Evolutionary conservation across 2,329 filamentous ascomycete genomes (phyloP).

Genomic region (Lachnellula suecica): DNA sequence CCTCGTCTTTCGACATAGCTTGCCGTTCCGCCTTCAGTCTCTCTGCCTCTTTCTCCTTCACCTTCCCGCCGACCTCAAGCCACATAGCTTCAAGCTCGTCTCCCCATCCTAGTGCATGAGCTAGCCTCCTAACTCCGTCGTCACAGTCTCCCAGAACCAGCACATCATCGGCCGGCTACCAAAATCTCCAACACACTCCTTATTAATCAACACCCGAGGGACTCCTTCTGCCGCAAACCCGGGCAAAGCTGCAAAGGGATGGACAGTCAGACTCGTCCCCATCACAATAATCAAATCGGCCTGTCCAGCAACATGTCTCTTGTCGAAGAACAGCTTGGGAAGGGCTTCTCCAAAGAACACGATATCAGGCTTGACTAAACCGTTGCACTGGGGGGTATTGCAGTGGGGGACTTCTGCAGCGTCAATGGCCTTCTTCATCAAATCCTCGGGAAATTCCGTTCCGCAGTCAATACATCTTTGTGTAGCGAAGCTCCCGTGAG

Average conservation of each 20-base stretch:
- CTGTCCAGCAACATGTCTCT: constrained; percentile 50
- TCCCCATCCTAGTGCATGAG: constrained; percentile 78
- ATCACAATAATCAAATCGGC: constrained; percentile 83
- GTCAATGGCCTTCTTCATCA: constrained; percentile 70
- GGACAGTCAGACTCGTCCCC: constrained; percentile 84
- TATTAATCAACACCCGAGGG: constrained; percentile 84
- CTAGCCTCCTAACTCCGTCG: constrained; percentile 73
- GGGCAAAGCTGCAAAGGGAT: constrained; percentile 85
- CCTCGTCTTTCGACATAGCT: constrained; percentile 47
- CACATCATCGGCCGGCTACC: constrained; percentile 79
- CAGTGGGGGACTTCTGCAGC: constrained; percentile 72
- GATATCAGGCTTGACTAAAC: constrained; percentile 78
- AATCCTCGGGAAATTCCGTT: constrained; percentile 65
- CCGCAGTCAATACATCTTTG: constrained; percentile 92
- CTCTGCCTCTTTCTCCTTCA: constrained; percentile 43
- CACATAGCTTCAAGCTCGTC: constrained; percentile 79
- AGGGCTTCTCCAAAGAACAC: constrained; percentile 79
- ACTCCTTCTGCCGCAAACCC: constrained; percentile 56
- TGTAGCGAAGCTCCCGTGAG: constrained; percentile 90
- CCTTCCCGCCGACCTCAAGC: constrained; percentile 63
- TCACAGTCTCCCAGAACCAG: constrained; percentile 82
- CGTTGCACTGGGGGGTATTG: constrained; percentile 58
- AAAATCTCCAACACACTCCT: constrained; percentile 76
- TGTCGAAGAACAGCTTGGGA: constrained; percentile 63
- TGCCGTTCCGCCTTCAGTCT: constrained; percentile 11